Evolutionary conservation across 1,139 yeast genomes (phyloP).

Genomic region (Taphrina sp.): DNA sequence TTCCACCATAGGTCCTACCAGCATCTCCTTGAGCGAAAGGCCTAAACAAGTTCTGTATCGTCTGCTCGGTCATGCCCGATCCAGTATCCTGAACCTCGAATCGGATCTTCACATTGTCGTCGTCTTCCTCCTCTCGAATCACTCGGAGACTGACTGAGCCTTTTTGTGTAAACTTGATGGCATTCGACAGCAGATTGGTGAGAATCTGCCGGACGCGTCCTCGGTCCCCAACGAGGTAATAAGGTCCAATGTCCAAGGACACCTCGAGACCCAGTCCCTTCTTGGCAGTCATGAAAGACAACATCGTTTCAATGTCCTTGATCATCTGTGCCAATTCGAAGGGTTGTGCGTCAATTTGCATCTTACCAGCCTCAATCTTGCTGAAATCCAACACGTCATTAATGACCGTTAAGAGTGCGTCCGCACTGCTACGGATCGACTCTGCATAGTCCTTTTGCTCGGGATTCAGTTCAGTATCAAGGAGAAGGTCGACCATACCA

Average conservation of each 20-base stretch:
- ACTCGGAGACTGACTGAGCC: slow-evolving; percentile 47
- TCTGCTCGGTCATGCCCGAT: slow-evolving; percentile 56
- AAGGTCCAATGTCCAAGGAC: slow-evolving; percentile 39
- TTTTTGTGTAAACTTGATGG: slow-evolving; percentile 74
- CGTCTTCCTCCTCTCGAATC: slow-evolving; percentile 19
- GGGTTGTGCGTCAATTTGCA: slow-evolving; percentile 65
- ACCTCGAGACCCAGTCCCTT: slow-evolving; percentile 28
- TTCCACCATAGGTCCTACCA: slow-evolving; percentile 58
- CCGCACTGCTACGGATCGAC: slow-evolving; percentile 73
- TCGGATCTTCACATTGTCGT: slow-evolving; percentile 52
- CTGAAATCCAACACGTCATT: slow-evolving; percentile 80
- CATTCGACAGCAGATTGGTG: slow-evolving; percentile 82
- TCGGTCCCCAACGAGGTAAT: slow-evolving; percentile 76
- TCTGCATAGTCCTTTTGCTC: slow-evolving; percentile 79
- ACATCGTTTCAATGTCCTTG: slow-evolving; percentile 30
- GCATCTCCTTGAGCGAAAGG: slow-evolving; percentile 64
- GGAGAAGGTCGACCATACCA: slow-evolving; percentile 88
- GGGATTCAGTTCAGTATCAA: slow-evolving; percentile 72
- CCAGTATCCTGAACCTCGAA: slow-evolving; percentile 70
- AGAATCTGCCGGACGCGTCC: slow-evolving; percentile 83
- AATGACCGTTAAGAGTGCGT: slow-evolving; percentile 72
- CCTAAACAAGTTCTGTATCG: slow-evolving; percentile 54
- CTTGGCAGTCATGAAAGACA: slow-evolving; percentile 24
- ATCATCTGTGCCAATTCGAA: slow-evolving; percentile 49
- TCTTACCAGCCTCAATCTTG: slow-evolving; percentile 76